Conservation (phyloP, 768 basidiomycete species). For the Rubroboletus satanas region DNA sequence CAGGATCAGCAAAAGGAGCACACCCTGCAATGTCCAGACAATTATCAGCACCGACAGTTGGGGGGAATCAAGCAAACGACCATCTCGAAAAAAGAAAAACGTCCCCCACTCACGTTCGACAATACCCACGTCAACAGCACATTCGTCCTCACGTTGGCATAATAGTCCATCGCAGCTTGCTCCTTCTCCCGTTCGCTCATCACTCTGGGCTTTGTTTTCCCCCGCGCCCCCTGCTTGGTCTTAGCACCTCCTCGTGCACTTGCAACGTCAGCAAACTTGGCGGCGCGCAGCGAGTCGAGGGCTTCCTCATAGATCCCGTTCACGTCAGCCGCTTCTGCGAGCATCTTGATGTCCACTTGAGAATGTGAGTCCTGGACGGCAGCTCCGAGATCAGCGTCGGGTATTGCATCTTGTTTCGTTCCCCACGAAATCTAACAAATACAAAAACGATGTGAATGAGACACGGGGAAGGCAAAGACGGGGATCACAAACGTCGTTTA, state of each 20-base stretch:
- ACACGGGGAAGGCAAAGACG: constrained; percentile 7
- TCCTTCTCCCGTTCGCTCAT: constrained; percentile 60
- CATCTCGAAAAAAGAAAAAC: neutral
- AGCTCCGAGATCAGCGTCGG: constrained; percentile 76
- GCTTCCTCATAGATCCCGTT: constrained; percentile 85
- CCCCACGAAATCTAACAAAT: constrained; percentile 79
- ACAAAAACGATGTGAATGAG: constrained; percentile 1
- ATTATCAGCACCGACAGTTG: neutral
- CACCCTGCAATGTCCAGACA: constrained; percentile 40
- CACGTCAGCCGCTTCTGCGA: constrained; percentile 75
- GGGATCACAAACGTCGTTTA: constrained; percentile 61
- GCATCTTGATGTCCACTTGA: constrained; percentile 84
- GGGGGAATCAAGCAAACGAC: neutral
- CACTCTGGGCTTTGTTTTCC: constrained; percentile 17
- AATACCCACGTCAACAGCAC: constrained; percentile 78
- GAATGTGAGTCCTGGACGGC: constrained; percentile 77
- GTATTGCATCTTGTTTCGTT: constrained; percentile 82
- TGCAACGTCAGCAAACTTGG: constrained; percentile 38
- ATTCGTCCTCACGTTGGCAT: constrained; percentile 83
- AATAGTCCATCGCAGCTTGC: constrained; percentile 77
- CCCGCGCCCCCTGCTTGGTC: constrained; percentile 2
- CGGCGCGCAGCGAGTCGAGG: constrained; percentile 62
- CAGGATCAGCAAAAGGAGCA: constrained; percentile 67
- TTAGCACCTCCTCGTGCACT: constrained; percentile 1
- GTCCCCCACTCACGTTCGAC: constrained; percentile 58